Evolutionary conservation across 2,329 filamentous ascomycete genomes (phyloP).

Genomic region (Venturiaceae sp.): DNA sequence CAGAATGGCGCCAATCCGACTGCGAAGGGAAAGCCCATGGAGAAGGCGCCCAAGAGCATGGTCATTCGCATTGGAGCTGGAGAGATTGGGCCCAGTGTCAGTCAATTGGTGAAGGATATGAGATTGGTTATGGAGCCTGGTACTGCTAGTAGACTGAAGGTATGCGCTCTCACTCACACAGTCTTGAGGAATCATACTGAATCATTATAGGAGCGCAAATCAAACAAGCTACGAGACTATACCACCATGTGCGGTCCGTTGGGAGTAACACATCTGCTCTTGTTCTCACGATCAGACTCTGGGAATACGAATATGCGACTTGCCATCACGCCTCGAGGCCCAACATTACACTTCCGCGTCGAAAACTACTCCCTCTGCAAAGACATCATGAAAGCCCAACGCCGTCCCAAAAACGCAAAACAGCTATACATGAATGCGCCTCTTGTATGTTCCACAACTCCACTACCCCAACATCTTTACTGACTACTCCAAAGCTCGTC

Average conservation of each 20-base stretch:
- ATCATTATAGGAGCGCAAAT: constrained; percentile 56
- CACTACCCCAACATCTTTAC: neutral
- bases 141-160: constrained; percentile 75
- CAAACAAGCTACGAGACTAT: constrained; percentile 85
- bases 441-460: constrained; percentile 42
- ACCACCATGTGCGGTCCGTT: constrained; percentile 91
- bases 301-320: constrained; percentile 91
- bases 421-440: constrained; percentile 78
- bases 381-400: constrained; percentile 76
- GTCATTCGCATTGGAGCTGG: constrained; percentile 94
- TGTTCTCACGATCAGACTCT: constrained; percentile 81
- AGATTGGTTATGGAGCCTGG: constrained; percentile 92
- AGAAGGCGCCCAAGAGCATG: constrained; percentile 84
- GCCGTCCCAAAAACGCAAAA: constrained; percentile 68
- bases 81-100: constrained; percentile 84
- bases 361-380: constrained; percentile 92
- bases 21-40: constrained; percentile 47
- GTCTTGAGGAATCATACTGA: constrained; percentile 27
- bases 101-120: constrained; percentile 84
- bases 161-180: neutral
- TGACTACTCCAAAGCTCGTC: constrained; percentile 50
- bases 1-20: constrained; percentile 38
- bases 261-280: constrained; percentile 82
- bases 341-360: constrained; percentile 87
- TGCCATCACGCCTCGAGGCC: constrained; percentile 78